Evolutionary conservation across 352 stramenopile genomes (phyloP).

Genomic region (Phytophthora ohioensis): DNA sequence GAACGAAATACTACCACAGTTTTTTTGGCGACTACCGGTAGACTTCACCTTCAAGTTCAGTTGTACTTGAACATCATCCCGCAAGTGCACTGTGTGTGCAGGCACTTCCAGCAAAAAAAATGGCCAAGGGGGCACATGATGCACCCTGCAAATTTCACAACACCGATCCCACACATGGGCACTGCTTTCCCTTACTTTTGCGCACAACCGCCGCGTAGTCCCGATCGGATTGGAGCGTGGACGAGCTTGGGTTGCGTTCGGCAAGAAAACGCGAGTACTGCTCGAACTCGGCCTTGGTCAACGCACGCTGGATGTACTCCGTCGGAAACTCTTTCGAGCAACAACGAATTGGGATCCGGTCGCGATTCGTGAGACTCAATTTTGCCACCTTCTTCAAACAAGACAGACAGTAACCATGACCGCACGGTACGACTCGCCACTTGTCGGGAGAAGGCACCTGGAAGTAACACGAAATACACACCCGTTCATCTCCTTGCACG

Average conservation of each 20-base stretch:
- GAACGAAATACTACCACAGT: too few relatives aligned
- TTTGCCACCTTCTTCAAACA: constrained; percentile 50
- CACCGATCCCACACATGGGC: constrained; percentile 62
- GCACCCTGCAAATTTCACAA: constrained; percentile 61
- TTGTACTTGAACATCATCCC: neutral
- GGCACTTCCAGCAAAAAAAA: constrained; percentile 53
- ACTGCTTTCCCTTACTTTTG: constrained; percentile 55
- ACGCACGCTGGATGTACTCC: constrained; percentile 39
- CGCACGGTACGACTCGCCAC: constrained; percentile 33
- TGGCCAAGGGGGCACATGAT: constrained; percentile 53
- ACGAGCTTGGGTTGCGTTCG: constrained; percentile 46
- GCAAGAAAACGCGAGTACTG: constrained; percentile 50
- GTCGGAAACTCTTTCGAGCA: constrained; percentile 51
- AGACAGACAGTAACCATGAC: constrained; percentile 50
- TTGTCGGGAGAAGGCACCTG: constrained; percentile 7
- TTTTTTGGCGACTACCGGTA: too few relatives aligned
- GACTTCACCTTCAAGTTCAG: neutral
- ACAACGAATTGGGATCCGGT: constrained; percentile 48
- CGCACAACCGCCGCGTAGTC: constrained; percentile 56
- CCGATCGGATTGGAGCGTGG: constrained; percentile 55
- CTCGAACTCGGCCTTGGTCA: constrained; percentile 16
- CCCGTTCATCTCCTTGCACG: constrained; percentile 1
- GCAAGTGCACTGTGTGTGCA: constrained; percentile 29
- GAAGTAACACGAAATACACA: constrained; percentile 43
- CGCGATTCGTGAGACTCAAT: constrained; percentile 41